phyloP scores from a whole-genome alignment of 163 green algal genomes.

The Chloroidium sp. region DNA sequence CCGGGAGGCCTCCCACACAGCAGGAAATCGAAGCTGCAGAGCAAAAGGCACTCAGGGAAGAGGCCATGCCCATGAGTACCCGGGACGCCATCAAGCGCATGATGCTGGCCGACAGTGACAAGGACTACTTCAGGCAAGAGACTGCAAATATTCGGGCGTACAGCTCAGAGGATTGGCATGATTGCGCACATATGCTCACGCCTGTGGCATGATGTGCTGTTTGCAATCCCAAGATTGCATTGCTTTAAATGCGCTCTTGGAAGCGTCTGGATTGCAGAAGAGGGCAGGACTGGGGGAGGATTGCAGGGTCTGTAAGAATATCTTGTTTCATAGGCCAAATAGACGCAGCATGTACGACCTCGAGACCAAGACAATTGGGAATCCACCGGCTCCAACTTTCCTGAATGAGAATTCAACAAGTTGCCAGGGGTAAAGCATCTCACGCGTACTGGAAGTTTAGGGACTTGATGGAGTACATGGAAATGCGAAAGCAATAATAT shows the following conservation, averaged over 20 bases:
- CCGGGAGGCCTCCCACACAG: background rate
- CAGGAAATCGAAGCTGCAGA: constrained; percentile 1
- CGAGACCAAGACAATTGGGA: no score
- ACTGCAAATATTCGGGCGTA: no score
- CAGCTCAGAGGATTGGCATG: no score
- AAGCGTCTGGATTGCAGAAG: no score
- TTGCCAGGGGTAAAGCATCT: background rate
- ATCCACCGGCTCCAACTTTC: background rate
- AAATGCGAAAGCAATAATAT: background rate
- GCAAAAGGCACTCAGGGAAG: background rate
- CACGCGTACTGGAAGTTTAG: background rate
- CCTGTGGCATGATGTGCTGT: background rate
- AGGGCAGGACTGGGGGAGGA: background rate
- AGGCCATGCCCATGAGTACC: constrained; percentile 9
- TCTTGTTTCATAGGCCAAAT: background rate
- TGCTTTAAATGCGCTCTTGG: no score
- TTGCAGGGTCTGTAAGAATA: background rate
- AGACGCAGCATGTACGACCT: background rate
- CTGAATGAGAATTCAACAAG: background rate
- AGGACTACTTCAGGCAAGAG: constrained; percentile 52
- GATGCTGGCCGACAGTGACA: constrained; percentile 41
- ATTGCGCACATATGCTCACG: no score
- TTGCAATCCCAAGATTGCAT: background rate
- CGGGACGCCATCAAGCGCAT: constrained; percentile 50
- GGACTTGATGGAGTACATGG: background rate